Conservation (phyloP, 768 basidiomycete species). For the Naematelia aurantialba region DNA sequence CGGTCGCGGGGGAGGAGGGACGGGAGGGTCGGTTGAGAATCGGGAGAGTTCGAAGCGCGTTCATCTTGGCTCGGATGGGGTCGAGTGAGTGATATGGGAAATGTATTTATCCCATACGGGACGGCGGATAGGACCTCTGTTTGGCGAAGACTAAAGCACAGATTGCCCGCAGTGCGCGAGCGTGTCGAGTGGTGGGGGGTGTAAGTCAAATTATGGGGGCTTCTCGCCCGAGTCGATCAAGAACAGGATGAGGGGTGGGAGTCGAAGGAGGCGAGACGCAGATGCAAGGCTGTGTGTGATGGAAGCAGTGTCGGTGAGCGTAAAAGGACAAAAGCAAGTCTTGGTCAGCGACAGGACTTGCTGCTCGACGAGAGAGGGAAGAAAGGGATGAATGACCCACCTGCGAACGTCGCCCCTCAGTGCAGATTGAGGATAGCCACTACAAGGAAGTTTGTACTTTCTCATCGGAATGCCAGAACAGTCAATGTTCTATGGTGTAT, state of each 20-base stretch:
- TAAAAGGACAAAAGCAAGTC: not conserved
- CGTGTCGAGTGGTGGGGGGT: conserved; percentile 1
- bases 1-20: conserved; percentile 43
- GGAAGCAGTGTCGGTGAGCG: not conserved
- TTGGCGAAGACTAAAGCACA: not conserved
- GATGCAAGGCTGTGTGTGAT: conserved; percentile 27
- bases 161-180: not conserved
- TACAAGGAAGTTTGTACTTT: conserved; percentile 45
- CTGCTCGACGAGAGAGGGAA: not conserved
- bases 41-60: conserved; percentile 47
- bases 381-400: conserved; percentile 23
- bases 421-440: conserved; percentile 31
- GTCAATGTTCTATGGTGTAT: not conserved
- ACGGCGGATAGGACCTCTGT: not conserved
- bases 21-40: conserved; percentile 49
- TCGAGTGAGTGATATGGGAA: conserved; percentile 5
- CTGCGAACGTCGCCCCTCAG: conserved; percentile 28
- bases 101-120: conserved; percentile 7
- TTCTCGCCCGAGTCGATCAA: conserved; percentile 47
- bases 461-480: conserved; percentile 26
- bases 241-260: conserved; percentile 42
- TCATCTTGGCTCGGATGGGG: conserved; percentile 31
- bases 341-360: not conserved
- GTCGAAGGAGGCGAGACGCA: conserved; percentile 35
- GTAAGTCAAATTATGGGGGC: conserved; percentile 48